Base-by-base conservation (phyloP, 2,329 filamentous ascomycete species). In the Colletotrichum liaoningense region DNA sequence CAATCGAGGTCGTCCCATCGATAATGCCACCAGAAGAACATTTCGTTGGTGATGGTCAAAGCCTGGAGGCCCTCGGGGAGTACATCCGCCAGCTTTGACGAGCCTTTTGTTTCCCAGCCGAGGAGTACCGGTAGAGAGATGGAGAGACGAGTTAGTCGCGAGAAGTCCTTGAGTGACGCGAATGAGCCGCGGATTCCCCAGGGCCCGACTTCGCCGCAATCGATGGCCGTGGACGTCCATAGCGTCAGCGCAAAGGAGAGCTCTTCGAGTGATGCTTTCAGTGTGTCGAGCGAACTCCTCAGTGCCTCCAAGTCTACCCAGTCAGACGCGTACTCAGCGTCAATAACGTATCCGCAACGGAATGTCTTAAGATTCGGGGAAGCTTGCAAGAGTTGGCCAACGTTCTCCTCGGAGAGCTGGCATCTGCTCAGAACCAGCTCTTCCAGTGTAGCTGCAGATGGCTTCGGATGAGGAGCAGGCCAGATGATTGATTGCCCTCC, bases 1-100 rank as follows among this genome's bases (percentile, higher is more conserved):
- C 59, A n/a, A 5, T 69, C 28, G 3, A 63, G 28, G 9, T 64
- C 66, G 60, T 64, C 49, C 66, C 66, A 69, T 33, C n/a, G 14
- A 28, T 63, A 69, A 5, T 28, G 49, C 66, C 66, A 57, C 66
- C 66, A 69, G 2, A 26, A 69, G 33, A 38, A 9, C 66, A 68
- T 68, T 62, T 68, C 57, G 12, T 56, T 63, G 4, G 66, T 68
- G 5, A 68, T 12, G 2, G 57, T 63, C 1, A 68, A 16, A 16
- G 9, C 12, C 7, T 68, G 57, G 11, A 68, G 22, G 11, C 11
- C 38, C 5, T 38, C 58, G 5, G 66, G 66, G 9, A 68, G 12
- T 16, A 68, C 8, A 1, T 68, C 19, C 22, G 19, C 42, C 16
- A 68, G 19, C 6, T 28, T 54, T 5, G 57, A 2, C 5, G 66